Base-by-base conservation (phyloP, 371 early-diverging fungal species). In the Basidiobolus heterosporus region DNA sequence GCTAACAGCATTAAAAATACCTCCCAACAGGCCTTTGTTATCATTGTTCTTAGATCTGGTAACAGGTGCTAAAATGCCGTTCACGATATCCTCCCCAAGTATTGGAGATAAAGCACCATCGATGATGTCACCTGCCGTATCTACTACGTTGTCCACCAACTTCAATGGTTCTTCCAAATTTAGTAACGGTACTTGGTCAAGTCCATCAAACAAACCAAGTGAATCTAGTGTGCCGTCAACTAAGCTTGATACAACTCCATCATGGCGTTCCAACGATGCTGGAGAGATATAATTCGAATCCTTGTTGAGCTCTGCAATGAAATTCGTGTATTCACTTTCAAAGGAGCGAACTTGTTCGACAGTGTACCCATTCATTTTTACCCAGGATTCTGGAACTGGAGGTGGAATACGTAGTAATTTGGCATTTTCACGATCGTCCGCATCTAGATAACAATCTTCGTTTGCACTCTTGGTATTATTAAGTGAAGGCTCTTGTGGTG, bases 371-470 rank as follows among this genome's bases (percentile, higher is more conserved):
- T 44, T 44, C 44, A 44, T 44, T 16, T 16, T 20, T 20, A 44
- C 15, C 44, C 44, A 44, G 5, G 44, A 5, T 14, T 44, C 44
- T 24, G 44, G 44, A 3, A 44, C 15, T 44, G 44, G 44, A 6
- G 20, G 20, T 3, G 44, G 30, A 8, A 24, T 30, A 14, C 44
- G 21, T 11, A 44, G 14, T 2, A 3, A n/a, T 14, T 14, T 38
- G 39, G 24, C 14, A 11, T 44, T 30, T 20, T 20, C 15, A 24
- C 44, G 44, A n/a, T 44, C 44, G 16, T 44, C 16, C 4, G 20
- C 30, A 30, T 30, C 9, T 30, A 20, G 4, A 23, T 15, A n/a
- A 30, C 44, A 23, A 16, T 44, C 15, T n/a, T 15, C 16, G 15
- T 44, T 3, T 4, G n/a, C 2, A 23, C 13, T 30, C 7, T 11